Percentiles rank a stretch among this genome's conserved stretches.
Evolutionary conservation across 2,329 filamentous ascomycete species (phyloP).

Genomic region (Teratosphaeria epicoccoides): DNA sequence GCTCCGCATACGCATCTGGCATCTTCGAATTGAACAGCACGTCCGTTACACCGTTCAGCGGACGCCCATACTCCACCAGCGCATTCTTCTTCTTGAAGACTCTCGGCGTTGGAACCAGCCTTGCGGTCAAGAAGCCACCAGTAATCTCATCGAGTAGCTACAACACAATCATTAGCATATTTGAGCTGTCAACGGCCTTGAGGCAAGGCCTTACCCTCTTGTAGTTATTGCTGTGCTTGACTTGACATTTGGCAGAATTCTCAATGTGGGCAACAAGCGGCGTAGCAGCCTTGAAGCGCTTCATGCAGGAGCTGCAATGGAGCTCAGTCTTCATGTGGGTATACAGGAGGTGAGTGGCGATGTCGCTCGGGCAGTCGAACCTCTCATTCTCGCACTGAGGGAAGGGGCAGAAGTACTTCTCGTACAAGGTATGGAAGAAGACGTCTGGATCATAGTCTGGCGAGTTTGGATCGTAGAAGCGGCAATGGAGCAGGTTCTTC

Average conservation of each 20-base stretch:
- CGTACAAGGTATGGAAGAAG: conserved; percentile 37
- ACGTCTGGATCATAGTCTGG: conserved; percentile 37
- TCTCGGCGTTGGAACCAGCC: conserved; percentile 7
- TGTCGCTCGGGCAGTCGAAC: conserved; percentile 20
- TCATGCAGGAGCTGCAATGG: conserved; percentile 32
- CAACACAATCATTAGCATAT: not conserved
- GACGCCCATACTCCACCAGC: conserved; percentile 2
- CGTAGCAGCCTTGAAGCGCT: conserved; percentile 29
- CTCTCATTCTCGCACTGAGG: conserved; percentile 31
- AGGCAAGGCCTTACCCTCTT: conserved; percentile 14
- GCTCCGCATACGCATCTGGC: not conserved
- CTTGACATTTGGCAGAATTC: conserved; percentile 22
- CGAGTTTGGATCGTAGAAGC: conserved; percentile 41
- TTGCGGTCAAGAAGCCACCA: conserved; percentile 28
- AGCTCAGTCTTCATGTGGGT: conserved; percentile 27
- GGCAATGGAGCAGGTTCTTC: conserved; percentile 30
- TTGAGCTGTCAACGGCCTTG: not conserved
- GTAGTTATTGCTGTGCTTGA: conserved; percentile 29
- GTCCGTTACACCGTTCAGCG: conserved; percentile 6
- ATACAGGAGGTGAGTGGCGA: conserved; percentile 26
- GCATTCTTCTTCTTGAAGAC: conserved; percentile 4
- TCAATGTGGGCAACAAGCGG: conserved; percentile 34
- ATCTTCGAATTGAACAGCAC: conserved; percentile 3
- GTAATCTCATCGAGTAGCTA: conserved; percentile 29
- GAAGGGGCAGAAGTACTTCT: conserved; percentile 46